phyloP scores from a whole-genome alignment of 768 basidiomycete species.

The Plicaturopsis crispa region DNA sequence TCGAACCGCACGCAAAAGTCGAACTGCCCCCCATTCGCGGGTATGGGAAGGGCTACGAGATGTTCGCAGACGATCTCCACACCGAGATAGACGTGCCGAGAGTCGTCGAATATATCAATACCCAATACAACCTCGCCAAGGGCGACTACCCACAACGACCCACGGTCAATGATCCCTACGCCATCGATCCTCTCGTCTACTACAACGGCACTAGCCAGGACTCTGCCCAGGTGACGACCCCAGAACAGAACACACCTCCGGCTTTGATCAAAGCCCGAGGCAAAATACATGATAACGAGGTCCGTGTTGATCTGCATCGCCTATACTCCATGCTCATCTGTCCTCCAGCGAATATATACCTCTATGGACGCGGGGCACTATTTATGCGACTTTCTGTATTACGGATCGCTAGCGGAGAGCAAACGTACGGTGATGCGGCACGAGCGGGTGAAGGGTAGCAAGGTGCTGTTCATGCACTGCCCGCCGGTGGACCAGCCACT shows the following conservation, averaged over 20 bases:
- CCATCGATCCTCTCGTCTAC: too few species aligned
- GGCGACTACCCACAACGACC: too few species aligned
- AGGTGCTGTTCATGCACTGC: conserved; percentile 65
- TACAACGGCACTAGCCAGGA: too few species aligned
- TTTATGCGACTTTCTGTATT: conserved; percentile 72
- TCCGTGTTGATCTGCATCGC: too few species aligned
- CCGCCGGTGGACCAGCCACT: conserved; percentile 61
- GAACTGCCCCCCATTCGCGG: conserved; percentile 20
- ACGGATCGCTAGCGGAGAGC: conserved; percentile 66
- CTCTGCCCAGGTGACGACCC: too few species aligned
- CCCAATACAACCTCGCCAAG: too few species aligned
- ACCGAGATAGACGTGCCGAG: conserved; percentile 27
- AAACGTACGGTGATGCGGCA: conserved; percentile 26
- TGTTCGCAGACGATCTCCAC: conserved; percentile 25
- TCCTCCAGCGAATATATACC: conserved; percentile 52
- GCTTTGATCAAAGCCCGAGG: too few species aligned
- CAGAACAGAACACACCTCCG: too few species aligned
- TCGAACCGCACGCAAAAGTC: background rate
- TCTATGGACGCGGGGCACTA: conserved; percentile 75
- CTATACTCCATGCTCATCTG: too few species aligned
- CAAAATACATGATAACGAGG: too few species aligned
- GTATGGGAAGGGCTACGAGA: conserved; percentile 27
- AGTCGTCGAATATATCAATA: conserved; percentile 27
- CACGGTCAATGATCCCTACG: too few species aligned
- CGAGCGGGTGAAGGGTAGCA: conserved; percentile 10